A percentile compares a stretch with the other conserved stretches of the same genome.
phyloP scores from a whole-genome alignment of 2,329 filamentous ascomycete species.

The Penicillium sp. region DNA sequence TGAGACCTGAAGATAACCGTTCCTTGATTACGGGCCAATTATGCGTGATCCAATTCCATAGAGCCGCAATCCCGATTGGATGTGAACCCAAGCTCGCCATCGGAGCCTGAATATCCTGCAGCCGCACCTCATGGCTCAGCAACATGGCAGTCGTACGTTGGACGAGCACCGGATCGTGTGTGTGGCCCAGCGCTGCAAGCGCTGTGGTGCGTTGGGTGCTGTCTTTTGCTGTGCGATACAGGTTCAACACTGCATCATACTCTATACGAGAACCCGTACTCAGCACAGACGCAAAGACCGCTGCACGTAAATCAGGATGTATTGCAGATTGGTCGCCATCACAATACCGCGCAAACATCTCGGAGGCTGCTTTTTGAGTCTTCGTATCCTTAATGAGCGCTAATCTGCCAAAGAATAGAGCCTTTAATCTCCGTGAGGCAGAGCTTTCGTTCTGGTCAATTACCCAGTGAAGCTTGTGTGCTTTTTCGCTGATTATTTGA shows the following conservation, averaged over 20 bases:
- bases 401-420: background rate
- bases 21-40: background rate
- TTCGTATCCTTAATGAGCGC: background rate
- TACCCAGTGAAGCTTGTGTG: background rate
- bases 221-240: background rate
- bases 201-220: background rate
- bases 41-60: background rate
- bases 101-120: background rate
- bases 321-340: conserved; percentile 65
- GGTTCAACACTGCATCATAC: background rate
- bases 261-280: background rate
- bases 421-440: background rate
- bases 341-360: conserved; percentile 58
- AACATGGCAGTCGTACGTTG: background rate
- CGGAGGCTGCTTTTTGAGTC: conserved; percentile 60
- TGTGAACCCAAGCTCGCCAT: background rate
- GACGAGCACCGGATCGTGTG: background rate
- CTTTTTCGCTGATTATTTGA: conserved; percentile 63
- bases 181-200: background rate
- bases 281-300: conserved; percentile 66
- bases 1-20: background rate
- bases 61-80: background rate
- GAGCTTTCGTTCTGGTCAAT: background rate
- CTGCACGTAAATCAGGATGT: conserved; percentile 73
- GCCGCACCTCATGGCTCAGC: background rate